Percentiles rank a stretch among this genome's conserved stretches.
Evolutionary conservation across 1,284 basidiomycete genomes (phyloP).

Genomic region (Trametes pubescens): DNA sequence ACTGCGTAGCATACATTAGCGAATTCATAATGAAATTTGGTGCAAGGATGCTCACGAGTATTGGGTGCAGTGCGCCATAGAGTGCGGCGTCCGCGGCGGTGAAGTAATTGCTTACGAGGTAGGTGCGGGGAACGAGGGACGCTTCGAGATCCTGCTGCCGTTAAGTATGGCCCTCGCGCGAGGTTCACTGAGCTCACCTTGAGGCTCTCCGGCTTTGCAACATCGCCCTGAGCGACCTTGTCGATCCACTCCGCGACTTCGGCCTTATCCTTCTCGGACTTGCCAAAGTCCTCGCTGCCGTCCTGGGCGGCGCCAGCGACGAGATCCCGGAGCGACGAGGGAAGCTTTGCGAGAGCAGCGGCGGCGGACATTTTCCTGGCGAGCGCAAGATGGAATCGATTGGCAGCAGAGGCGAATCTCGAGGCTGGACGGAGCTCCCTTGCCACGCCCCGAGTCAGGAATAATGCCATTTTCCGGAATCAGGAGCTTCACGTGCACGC

Average conservation of each 20-base stretch:
- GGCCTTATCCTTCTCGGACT: conserved; percentile 65
- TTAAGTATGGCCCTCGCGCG: conserved; percentile 14
- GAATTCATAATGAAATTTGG: not conserved
- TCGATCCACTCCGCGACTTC: conserved; percentile 77
- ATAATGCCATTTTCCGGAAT: conserved; percentile 33
- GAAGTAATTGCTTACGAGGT: conserved; percentile 81
- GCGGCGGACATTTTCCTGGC: conserved; percentile 65
- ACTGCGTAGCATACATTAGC: conserved; percentile 49
- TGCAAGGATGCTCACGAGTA: conserved; percentile 62
- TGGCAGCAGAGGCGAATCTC: conserved; percentile 13
- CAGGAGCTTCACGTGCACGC: conserved; percentile 35
- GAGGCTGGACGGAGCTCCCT: conserved; percentile 16
- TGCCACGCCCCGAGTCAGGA: conserved; percentile 34
- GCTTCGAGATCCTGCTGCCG: conserved; percentile 71
- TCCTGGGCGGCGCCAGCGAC: conserved; percentile 58
- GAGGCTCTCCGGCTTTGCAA: conserved; percentile 56
- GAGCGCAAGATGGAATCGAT: conserved; percentile 33
- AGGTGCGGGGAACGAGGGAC: conserved; percentile 81
- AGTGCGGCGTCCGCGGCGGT: conserved; percentile 89
- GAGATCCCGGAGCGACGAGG: conserved; percentile 64
- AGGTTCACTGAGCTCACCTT: conserved; percentile 49
- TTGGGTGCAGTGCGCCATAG: conserved; percentile 84
- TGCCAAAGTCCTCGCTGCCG: conserved; percentile 53
- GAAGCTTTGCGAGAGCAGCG: conserved; percentile 58
- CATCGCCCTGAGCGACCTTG: conserved; percentile 62